A percentile compares a stretch with the other conserved stretches of the same genome.
Conservation (phyloP, 2,329 filamentous ascomycete species). For the Amesomyces nigricolor region DNA sequence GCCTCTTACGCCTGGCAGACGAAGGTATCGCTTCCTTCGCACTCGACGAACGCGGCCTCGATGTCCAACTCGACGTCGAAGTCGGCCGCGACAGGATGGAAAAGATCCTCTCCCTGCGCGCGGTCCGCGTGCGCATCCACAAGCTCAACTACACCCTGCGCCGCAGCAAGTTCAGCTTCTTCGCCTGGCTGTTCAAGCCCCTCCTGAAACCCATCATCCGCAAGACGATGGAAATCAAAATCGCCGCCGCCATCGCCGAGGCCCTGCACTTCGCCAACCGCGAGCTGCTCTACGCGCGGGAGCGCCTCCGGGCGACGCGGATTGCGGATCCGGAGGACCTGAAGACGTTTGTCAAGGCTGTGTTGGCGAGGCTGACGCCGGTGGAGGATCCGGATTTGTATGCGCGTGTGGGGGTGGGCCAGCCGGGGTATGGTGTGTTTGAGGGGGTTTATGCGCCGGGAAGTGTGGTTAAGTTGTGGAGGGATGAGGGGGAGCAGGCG, state of each 20-base stretch:
- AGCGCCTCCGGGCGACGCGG: slow-evolving; percentile 77
- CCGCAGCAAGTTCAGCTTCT: slow-evolving; percentile 67
- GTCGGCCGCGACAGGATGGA: slow-evolving; percentile 73
- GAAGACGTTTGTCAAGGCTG: slow-evolving; percentile 74
- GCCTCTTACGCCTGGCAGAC: slow-evolving; percentile 69
- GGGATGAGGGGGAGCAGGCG: slow-evolving; percentile 67
- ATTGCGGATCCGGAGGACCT: slow-evolving; percentile 77
- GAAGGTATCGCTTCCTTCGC: slow-evolving; percentile 81
- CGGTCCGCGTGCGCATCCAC: slow-evolving; percentile 76
- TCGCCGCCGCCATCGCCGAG: slow-evolving; percentile 65
- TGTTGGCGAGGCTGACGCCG: slow-evolving; percentile 69
- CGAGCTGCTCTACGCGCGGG: slow-evolving; percentile 79
- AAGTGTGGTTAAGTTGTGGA: slow-evolving; percentile 84
- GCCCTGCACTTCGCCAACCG: slow-evolving; percentile 70
- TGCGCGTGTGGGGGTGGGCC: slow-evolving; percentile 62
- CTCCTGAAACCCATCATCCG: slow-evolving; percentile 75
- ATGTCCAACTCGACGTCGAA: slow-evolving; percentile 79
- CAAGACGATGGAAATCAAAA: slow-evolving; percentile 70
- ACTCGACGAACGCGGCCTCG: slow-evolving; percentile 80
- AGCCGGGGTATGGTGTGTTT: slow-evolving; percentile 58
- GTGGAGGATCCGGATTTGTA: slow-evolving; percentile 72
- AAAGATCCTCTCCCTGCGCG: slow-evolving; percentile 70
- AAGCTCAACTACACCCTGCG: slow-evolving; percentile 75
- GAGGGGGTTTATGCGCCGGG: slow-evolving; percentile 81
- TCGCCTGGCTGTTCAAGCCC: slow-evolving; percentile 81